Evolutionary conservation across 2,329 filamentous ascomycete genomes (phyloP).

Genomic region (Fusarium chuoi): DNA sequence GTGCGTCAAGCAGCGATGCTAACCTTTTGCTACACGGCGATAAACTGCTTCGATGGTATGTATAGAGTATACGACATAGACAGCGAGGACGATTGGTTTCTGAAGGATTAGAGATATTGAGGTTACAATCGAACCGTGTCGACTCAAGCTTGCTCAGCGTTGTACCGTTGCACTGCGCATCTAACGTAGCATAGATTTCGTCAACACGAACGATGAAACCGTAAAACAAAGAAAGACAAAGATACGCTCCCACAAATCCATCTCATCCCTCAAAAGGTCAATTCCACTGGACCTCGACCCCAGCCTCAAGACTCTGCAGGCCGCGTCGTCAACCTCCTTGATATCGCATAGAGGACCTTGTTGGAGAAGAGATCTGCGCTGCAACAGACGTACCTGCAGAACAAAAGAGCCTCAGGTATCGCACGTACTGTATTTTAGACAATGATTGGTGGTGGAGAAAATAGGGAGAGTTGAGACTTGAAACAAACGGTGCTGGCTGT

Average conservation of each 20-base stretch:
- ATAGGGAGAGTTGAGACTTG: constrained; percentile 5
- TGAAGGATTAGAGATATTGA: neutral
- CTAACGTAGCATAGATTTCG: neutral
- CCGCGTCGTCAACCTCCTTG: constrained; percentile 16
- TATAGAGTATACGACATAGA: constrained; percentile 14
- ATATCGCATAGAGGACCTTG: neutral
- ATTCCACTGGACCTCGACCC: constrained; percentile 18
- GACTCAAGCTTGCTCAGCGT: neutral
- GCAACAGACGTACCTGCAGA: neutral
- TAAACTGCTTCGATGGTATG: neutral
- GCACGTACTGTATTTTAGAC: neutral
- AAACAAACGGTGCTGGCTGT: constrained; percentile 19
- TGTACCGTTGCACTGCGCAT: neutral
- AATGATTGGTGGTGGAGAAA: constrained; percentile 23
- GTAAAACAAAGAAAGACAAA: neutral
- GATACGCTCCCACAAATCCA: neutral
- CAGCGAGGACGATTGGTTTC: neutral
- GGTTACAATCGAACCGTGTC: neutral
- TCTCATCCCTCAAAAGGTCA: neutral
- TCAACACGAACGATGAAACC: neutral
- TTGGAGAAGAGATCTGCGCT: constrained; percentile 11
- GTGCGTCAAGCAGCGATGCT: neutral
- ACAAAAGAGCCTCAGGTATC: neutral
- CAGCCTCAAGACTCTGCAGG: neutral
- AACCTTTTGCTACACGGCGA: neutral